Base-by-base conservation (phyloP, 345 rosid species). In the Moricandia arvensis region DNA sequence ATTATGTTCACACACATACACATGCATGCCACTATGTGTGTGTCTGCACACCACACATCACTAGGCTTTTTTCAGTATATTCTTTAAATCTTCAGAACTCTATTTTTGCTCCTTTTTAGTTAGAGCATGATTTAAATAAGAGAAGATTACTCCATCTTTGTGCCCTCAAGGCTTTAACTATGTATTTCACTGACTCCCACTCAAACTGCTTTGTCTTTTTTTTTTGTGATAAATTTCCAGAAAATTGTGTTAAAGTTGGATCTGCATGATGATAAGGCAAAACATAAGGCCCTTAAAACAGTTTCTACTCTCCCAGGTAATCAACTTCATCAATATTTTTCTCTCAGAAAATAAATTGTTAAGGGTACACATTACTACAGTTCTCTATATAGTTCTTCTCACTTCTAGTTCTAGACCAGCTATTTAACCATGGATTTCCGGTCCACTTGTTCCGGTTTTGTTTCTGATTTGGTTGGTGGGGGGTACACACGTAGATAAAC, bases 271-370 rank as follows among this genome's bases (percentile, higher is more conserved):
- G 90, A 80, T 73, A 91, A 86, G 69, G 97, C 87, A 63, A 94
- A 91, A 82, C 95, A 89, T 62, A 94, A 90, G 88, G 98, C 97
- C 51, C 49, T 94, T 69, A 91, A 83, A 84, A 86, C 91, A 15
- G 96, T 89, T 70, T 87, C 98, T 49, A 81, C 91, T 71, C 89
- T 94, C 34, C 75, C 87, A 85, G 98, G 98, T 94, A 76, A 55
- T 61, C 65, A 16, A 54, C 29, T 17, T 54, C 69, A 37, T 53
- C 63, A 26, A 26, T 33, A 27, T 13, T 61, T 31, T 18, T 34
- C 33, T 31, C 26, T 21, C 6, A 47, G 4, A 27, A 45, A 26
- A 4, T 62, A 34, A 21, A 18, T 47, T 62, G 8, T 45, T 21
- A n/a, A 43, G 17, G 51, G 51, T 43, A 53, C 55, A 8, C 58